Evolutionary conservation across 73 alveolate genomes (phyloP).

Genomic region (Blepharisma stoltei): DNA sequence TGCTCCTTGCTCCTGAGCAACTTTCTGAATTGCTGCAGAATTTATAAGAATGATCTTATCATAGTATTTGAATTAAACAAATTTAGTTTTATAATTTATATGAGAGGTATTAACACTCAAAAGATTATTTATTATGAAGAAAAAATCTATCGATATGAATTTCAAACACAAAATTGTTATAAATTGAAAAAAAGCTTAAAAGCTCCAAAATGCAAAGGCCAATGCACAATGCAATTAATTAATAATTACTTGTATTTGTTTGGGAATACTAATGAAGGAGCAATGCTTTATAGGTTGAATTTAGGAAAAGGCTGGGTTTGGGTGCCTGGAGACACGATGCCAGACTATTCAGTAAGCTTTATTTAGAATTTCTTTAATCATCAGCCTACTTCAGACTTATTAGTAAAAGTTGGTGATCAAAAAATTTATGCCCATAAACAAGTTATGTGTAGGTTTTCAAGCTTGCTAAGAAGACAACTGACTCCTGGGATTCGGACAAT

Average conservation of each 20-base stretch:
- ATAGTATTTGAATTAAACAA: too few species aligned
- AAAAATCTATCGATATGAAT: constrained; percentile 22
- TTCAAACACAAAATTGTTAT: background rate
- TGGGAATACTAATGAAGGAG: constrained; percentile 8
- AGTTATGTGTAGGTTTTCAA: background rate
- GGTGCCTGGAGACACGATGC: constrained; percentile 8
- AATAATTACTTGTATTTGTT: constrained; percentile 5
- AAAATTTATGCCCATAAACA: constrained; percentile 12
- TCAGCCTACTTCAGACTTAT: constrained; percentile 17
- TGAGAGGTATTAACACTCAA: too few species aligned
- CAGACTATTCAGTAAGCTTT: constrained; percentile 10
- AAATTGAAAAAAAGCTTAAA: constrained; percentile 14
- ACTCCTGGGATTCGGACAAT: constrained; percentile 8
- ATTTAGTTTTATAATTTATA: too few species aligned
- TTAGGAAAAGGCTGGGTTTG: constrained; percentile 17
- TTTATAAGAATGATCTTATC: background rate
- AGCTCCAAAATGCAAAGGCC: constrained; percentile 24
- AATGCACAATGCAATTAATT: constrained; percentile 25
- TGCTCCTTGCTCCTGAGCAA: constrained; percentile 22
- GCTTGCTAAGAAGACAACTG: constrained; percentile 1
- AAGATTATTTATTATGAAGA: constrained; percentile 23
- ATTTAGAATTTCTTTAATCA: constrained; percentile 9
- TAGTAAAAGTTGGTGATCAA: background rate
- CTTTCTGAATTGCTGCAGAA: constrained; percentile 10
- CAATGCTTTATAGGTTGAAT: background rate